Evolutionary conservation across 148 eudicot species (phyloP), one percentile per base, ranked within the genome.

Genomic region (Agrostemma githago): DNA sequence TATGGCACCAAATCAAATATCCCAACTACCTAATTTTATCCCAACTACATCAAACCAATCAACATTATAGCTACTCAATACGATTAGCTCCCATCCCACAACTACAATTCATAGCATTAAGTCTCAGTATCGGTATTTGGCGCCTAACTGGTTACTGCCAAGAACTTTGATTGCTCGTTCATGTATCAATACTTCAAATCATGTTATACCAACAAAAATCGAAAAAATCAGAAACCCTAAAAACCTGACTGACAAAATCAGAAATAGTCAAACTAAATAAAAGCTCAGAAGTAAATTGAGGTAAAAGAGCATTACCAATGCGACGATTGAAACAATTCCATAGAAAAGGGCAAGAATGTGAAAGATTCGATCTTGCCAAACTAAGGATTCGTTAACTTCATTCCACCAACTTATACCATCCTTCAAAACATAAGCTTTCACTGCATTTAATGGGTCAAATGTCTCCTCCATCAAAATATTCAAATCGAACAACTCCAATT

Each of bases 281-380:
- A 54, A 64, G 39, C 67, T 20, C 43, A 72, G 4, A 66, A 67
- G 73, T 34, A 14, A 14, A 14, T 63, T 6, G 4, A 59, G 19
- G 72, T 0, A 6, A 34, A 6, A 20, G 60, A 51, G 16, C n/a
- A 70, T 80, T 84, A 88, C 98, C 79, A 95, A 80, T 46, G 98
- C 98, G 74, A 90, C 86, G 19, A 67, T 71, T 37, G 98, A 82
- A 53, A 95, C 93, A 79, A 92, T 71, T 21, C 97, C 98, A 60
- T 90, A 95, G 4, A 90, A 87, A 15, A 80, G 78, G 8, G 93
- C 88, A 9, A 95, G 89, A 46, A 83, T 59, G 78, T 88, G 90
- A 78, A 92, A 95, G 39, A 90, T 86, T 51, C 92, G 90, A 82
- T 92, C 92, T 78, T 95, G 98, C 98, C 98, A 95, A 60, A 81